These are phyloP conservation scores for Lithohypha guttulata DNA, from an alignment of 2,329 filamentous ascomycete genomes.

Conservation along the genomic window DNA sequence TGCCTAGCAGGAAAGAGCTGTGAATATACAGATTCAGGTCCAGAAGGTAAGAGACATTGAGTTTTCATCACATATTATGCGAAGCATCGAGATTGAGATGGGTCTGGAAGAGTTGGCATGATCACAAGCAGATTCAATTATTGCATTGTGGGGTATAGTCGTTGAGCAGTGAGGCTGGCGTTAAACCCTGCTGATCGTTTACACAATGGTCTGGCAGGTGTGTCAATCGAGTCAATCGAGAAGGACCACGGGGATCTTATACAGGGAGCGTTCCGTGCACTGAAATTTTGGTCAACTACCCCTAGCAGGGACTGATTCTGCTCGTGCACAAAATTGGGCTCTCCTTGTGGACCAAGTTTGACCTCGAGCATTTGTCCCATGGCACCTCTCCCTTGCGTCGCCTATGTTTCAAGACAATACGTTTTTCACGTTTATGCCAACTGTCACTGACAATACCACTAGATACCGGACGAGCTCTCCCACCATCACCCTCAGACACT, in stretches of 20 bases:
- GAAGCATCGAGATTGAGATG: too few species aligned
- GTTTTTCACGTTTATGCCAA: background rate
- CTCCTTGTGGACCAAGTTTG: background rate
- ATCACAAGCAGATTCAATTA: too few species aligned
- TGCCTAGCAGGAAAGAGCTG: slow-evolving; percentile 11
- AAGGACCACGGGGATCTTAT: too few species aligned
- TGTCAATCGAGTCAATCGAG: too few species aligned
- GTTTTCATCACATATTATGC: background rate
- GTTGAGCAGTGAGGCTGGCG: too few species aligned
- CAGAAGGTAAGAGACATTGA: slow-evolving; percentile 6
- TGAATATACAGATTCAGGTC: background rate
- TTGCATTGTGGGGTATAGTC: too few species aligned
- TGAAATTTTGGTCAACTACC: slow-evolving; percentile 3
- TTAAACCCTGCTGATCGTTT: too few species aligned
- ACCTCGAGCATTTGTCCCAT: slow-evolving; percentile 2
- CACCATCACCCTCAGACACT: slow-evolving; percentile 1
- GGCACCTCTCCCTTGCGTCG: slow-evolving; percentile 2
- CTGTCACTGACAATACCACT: background rate
- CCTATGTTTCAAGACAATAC: background rate
- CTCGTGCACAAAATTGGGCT: slow-evolving; percentile 6
- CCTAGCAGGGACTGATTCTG: background rate
- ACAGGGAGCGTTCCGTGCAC: slow-evolving; percentile 3
- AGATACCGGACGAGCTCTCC: slow-evolving; percentile 3
- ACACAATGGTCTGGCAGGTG: background rate
- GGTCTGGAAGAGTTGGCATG: too few species aligned